A percentile compares a stretch with the other conserved stretches of the same genome.
phyloP scores from a whole-genome alignment of 2,329 filamentous ascomycete species.

The Aspergillus flavus region DNA sequence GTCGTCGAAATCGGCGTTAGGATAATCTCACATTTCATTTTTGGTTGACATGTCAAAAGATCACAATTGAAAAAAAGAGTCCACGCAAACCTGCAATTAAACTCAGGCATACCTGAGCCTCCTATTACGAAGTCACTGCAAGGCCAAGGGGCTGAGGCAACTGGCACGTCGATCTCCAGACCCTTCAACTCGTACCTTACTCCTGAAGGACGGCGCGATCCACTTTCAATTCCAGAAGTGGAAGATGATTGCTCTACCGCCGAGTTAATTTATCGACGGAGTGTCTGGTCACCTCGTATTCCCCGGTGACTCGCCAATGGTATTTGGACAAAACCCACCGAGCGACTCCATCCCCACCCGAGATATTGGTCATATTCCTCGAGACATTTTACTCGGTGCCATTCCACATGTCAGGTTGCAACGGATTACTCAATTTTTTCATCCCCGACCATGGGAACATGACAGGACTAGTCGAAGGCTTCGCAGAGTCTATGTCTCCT shows the following conservation, averaged over 20 bases:
- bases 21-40: background rate
- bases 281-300: background rate
- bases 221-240: background rate
- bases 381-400: background rate
- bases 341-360: background rate
- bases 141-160: background rate
- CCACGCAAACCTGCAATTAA: background rate
- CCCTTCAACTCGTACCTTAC: background rate
- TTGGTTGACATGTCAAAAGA: background rate
- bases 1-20: background rate
- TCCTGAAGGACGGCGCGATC: background rate
- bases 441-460: background rate
- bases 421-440: background rate
- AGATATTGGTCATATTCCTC: background rate
- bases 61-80: background rate
- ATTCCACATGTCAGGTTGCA: background rate
- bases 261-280: background rate
- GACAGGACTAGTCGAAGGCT: no score
- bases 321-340: background rate
- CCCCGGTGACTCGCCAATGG: background rate
- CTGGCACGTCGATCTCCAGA: background rate
- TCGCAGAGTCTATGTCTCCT: no score
- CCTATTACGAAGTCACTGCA: background rate
- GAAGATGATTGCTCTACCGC: background rate
- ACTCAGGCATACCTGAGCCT: background rate